Percentiles rank a stretch among this genome's conserved stretches.
Evolutionary conservation across 208 protist genomes (phyloP).

Genomic region (Novymonas esmeraldas): DNA sequence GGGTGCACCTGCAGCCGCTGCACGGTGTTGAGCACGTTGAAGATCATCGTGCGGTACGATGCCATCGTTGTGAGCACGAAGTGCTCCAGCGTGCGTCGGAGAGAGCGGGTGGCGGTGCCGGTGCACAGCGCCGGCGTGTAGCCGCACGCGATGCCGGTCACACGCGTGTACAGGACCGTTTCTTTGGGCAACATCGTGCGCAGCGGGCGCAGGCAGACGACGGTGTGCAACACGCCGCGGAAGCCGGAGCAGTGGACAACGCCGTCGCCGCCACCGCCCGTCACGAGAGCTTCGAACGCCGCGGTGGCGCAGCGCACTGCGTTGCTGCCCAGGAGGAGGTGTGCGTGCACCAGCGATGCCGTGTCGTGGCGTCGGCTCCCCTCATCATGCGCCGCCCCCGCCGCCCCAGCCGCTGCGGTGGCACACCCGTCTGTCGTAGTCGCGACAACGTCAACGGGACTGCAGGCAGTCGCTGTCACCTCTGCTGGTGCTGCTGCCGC

Average conservation of each 20-base stretch:
- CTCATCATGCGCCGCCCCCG: too few species aligned
- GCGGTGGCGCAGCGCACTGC: slow-evolving; percentile 45
- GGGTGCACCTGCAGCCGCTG: slow-evolving; percentile 46
- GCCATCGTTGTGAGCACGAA: slow-evolving; percentile 62
- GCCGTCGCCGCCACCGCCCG: slow-evolving; percentile 43
- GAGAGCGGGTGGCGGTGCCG: slow-evolving; percentile 41
- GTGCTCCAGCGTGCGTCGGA: slow-evolving; percentile 61
- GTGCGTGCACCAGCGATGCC: slow-evolving; percentile 20
- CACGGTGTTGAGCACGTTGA: slow-evolving; percentile 81
- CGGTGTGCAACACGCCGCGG: slow-evolving; percentile 44
- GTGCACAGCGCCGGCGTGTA: slow-evolving; percentile 72
- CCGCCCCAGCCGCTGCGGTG: too few species aligned
- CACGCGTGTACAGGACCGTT: slow-evolving; percentile 55
- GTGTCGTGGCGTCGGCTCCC: too few species aligned
- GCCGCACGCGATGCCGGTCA: slow-evolving; percentile 42
- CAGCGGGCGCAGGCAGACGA: slow-evolving; percentile 68
- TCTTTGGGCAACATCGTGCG: slow-evolving; percentile 72
- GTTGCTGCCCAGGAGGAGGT: slow-evolving; percentile 67
- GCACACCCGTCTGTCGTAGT: too few species aligned
- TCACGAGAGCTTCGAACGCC: slow-evolving; percentile 62
- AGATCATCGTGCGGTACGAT: slow-evolving; percentile 70
- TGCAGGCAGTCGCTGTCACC: too few species aligned
- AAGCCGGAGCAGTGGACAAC: slow-evolving; percentile 46
- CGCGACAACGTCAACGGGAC: too few species aligned
- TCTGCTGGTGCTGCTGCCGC: neutral